phyloP scores from a whole-genome alignment of 2,329 filamentous ascomycete species.

The Talaromyces marneffei region DNA sequence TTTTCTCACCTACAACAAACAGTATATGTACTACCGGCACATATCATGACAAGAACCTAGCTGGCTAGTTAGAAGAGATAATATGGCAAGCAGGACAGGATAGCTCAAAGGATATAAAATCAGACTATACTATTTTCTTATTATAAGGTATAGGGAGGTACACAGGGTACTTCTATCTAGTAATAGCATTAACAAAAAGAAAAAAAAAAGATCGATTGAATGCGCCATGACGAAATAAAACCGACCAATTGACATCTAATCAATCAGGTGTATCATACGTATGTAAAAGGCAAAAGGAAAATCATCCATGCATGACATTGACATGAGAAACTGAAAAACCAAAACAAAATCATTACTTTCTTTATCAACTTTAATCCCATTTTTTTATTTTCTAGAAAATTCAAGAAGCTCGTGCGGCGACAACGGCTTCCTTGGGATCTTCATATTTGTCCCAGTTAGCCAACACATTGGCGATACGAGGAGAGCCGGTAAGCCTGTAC shows the following conservation, averaged over 20 bases:
- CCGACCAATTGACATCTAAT: conserved; percentile 1
- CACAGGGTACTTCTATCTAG: neutral
- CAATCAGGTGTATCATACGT: neutral
- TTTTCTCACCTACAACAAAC: neutral
- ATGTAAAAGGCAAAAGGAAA: neutral
- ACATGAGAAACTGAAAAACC: neutral
- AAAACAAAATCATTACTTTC: neutral
- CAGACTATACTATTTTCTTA: neutral
- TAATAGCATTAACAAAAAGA: neutral
- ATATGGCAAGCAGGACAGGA: neutral
- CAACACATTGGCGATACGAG: conserved; percentile 52
- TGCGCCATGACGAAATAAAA: neutral
- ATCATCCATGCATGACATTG: conserved; percentile 9
- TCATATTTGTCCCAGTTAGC: conserved; percentile 79
- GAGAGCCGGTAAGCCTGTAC: conserved; percentile 81
- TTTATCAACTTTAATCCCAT: neutral
- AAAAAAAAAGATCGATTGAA: neutral
- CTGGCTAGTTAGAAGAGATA: neutral
- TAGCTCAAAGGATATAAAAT: neutral
- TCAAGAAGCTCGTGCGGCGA: conserved; percentile 3
- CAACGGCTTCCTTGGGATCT: conserved; percentile 20
- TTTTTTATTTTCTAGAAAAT: neutral
- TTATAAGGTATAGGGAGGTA: neutral
- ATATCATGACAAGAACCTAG: neutral
- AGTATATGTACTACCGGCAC: neutral